Base-by-base conservation (phyloP, 305 asterid genomes). In the Fraxinus dipetala region DNA sequence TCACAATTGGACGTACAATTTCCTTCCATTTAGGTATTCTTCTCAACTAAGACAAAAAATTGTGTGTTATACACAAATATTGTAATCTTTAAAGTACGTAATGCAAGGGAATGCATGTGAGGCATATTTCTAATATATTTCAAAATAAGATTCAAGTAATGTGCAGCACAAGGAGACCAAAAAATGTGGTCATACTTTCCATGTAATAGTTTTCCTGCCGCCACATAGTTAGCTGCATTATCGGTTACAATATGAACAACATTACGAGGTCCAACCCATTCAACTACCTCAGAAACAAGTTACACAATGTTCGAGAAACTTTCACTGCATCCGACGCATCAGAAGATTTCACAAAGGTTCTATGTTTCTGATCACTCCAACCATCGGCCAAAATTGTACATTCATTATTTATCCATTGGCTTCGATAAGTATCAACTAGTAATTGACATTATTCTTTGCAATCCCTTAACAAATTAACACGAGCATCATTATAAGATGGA, bases 331-430 rank as follows among this genome's bases (percentile, higher is more conserved):
- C 30, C 1, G 22, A 73, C 6, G 8, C 76, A 59, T 81, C 75
- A 32, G 35, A 74, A 75, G 63, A 81, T 14, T 81, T 81, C 4
- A 81, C 5, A 56, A 81, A 78, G 9, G 72, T 9, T 4, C 79
- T 51, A n/a, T 4, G 4, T 24, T 79, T 20, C 0, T 3, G 2
- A 73, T 79, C 83, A 0, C 22, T 59, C 83, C 80, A 73, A 2
- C 83, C 85, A 70, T 83, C 70, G 2, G n/a, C 65, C 72, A 83
- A 72, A 0, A 56, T 38, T 2, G 79, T 83, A 34, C 82, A 83
- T 10, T 79, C 72, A 5, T 7, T 34, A 1, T 78, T 16, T 22
- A 18, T 18, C 76, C 76, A 72, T 2, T 48, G 32, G 18, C 7
- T 18, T 20, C 72, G 4, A 11, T 75, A 51, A 61, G 35, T 26